phyloP scores from a whole-genome alignment of 352 stramenopile genomes.

The Globisporangium paroecandrum region DNA sequence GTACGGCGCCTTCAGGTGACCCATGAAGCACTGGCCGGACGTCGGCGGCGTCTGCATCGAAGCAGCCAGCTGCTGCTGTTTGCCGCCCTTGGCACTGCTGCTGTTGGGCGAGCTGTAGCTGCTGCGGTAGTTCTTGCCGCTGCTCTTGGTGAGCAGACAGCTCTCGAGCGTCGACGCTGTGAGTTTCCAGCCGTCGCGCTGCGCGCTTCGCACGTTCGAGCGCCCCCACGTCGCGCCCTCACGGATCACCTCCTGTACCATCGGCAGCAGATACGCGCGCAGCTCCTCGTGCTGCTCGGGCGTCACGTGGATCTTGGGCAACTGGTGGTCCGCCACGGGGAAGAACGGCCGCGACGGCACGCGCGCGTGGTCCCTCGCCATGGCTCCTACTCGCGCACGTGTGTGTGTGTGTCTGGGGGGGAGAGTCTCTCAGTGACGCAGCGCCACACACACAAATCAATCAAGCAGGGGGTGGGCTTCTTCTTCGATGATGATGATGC shows the following conservation, averaged over 20 bases:
- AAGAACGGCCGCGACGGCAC: constrained; percentile 24
- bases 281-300: constrained; percentile 60
- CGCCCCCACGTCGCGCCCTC: constrained; percentile 64
- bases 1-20: constrained; percentile 41
- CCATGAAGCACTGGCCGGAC: constrained; percentile 57
- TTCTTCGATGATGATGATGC: background rate
- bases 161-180: constrained; percentile 34
- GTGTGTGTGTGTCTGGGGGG: background rate
- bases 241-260: constrained; percentile 42
- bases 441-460: no score
- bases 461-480: background rate
- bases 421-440: background rate
- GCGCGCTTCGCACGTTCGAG: constrained; percentile 45
- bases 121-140: constrained; percentile 11
- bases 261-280: constrained; percentile 50
- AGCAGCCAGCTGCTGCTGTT: constrained; percentile 1
- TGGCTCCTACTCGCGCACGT: background rate
- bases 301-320: constrained; percentile 50
- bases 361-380: background rate
- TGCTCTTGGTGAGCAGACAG: constrained; percentile 59
- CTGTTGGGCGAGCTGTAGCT: background rate
- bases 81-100: background rate
- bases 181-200: constrained; percentile 55
- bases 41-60: constrained; percentile 13
- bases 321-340: constrained; percentile 44